Base-by-base conservation (phyloP, 768 basidiomycete genomes). In the Pleurotus tuoliensis region DNA sequence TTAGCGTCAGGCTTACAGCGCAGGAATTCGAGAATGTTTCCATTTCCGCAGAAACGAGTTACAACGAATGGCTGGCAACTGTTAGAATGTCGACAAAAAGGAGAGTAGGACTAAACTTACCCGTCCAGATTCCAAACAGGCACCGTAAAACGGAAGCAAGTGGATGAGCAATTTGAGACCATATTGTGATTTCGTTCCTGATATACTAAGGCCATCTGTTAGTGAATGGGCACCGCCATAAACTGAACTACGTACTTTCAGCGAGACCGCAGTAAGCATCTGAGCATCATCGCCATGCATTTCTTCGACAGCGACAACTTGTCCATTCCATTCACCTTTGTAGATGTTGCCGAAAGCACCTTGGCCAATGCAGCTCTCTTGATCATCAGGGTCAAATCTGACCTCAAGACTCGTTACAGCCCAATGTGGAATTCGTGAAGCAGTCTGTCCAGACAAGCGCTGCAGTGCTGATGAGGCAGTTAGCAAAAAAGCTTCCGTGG, bases 81-180 rank as follows among this genome's bases (percentile, higher is more conserved):
- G 37, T 18, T 25, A 30, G 18, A 39, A 50, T 25, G 57, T 18
- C 4, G 20, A n/a, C 20, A n/a, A 7, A 15, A 12, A 18, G 30
- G 8, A 39, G 20, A 7, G 34, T 1, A 39, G 11, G 8, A 52
- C 13, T 41, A 20, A 7, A 13, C 50, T 16, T 39, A 52, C 50
- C 18, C 37, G 15, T 3, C n/a, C 15, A 34, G 11, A 30, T 22
- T 52, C 50, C 1, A 52, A 22, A 41, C 62, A 75, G 13, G 71
- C 49, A 1, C 74, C 73, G 59, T 69, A 67, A 22, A 75, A 57
- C 2, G 72, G 73, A 20, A 76, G 59, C 25, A 75, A 67, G 38
- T 74, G 64, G 61, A 52, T 76, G 75, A 0, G 53, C 60, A 5
- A 75, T 47, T 55, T 71, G 65, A 3, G 62, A 62, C 73, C 74